A percentile compares a stretch with the other conserved stretches of the same genome.
These are phyloP conservation scores for Nepenthes gracilis DNA, from an alignment of 148 eudicot genomes.

Conservation along the genomic window DNA sequence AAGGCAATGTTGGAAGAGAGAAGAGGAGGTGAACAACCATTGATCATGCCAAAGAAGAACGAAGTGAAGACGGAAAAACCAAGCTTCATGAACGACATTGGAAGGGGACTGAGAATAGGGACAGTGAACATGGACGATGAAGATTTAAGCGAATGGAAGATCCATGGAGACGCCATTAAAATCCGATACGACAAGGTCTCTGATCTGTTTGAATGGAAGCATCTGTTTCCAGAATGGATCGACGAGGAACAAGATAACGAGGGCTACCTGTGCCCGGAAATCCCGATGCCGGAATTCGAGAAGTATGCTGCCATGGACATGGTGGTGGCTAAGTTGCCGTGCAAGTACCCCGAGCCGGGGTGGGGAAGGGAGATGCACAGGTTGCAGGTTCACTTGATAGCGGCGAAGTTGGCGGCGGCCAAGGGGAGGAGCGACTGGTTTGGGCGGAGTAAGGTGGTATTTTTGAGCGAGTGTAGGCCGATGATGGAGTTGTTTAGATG, in stretches of 20 bases:
- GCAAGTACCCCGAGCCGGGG: slow-evolving; percentile 46
- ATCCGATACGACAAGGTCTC: slow-evolving; percentile 51
- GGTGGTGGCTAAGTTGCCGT: slow-evolving; percentile 67
- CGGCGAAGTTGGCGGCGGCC: slow-evolving; percentile 47
- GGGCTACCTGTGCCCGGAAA: slow-evolving; percentile 57
- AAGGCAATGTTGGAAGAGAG: slow-evolving; percentile 55
- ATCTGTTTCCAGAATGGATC: slow-evolving; percentile 90
- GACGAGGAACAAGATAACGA: slow-evolving; percentile 87
- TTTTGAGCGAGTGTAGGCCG: slow-evolving; percentile 73
- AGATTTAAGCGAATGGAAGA: slow-evolving; percentile 53
- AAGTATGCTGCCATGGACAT: slow-evolving; percentile 36
- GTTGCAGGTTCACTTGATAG: slow-evolving; percentile 64
- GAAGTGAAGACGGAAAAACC: slow-evolving; percentile 43
- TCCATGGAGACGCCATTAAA: slow-evolving; percentile 8
- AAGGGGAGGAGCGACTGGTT: slow-evolving; percentile 46
- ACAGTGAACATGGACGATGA: slow-evolving; percentile 74
- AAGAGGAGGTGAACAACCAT: slow-evolving; percentile 6
- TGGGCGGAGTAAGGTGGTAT: slow-evolving; percentile 50
- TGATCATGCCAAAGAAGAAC: slow-evolving; percentile 9
- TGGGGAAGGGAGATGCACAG: slow-evolving; percentile 66
- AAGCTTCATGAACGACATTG: slow-evolving; percentile 36
- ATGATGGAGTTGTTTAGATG: slow-evolving; percentile 88
- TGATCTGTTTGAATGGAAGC: slow-evolving; percentile 52
- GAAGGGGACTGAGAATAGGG: slow-evolving; percentile 40
- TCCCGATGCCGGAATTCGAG: slow-evolving; percentile 62